Percentiles rank a stretch among this genome's conserved stretches.
These are phyloP conservation scores for Polytrichum formosum DNA, from an alignment of 225 moss, liverwort and hornwort species.

Conservation along the genomic window DNA sequence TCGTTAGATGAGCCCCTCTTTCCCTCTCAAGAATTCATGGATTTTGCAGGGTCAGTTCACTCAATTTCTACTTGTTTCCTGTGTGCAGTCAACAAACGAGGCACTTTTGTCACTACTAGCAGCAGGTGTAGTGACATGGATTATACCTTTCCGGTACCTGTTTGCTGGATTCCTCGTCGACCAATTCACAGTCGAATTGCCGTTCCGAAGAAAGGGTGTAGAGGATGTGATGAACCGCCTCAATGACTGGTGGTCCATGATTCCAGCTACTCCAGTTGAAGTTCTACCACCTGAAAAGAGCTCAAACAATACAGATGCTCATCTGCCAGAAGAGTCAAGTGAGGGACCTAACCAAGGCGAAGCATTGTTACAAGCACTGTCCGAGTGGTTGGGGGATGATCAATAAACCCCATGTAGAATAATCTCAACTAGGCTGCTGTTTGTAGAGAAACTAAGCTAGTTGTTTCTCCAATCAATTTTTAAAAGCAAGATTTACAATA, in stretches of 20 bases:
- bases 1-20: too few species aligned
- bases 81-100: constrained; percentile 84
- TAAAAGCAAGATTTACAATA: too few species aligned
- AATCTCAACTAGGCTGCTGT: too few species aligned
- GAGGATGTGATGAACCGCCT: constrained; percentile 52
- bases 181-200: constrained; percentile 74
- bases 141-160: constrained; percentile 79
- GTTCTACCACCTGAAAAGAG: constrained; percentile 59
- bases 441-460: too few species aligned
- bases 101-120: constrained; percentile 65
- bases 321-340: constrained; percentile 40
- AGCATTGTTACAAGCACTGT: constrained; percentile 83
- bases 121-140: constrained; percentile 48
- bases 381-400: constrained; percentile 87
- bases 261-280: constrained; percentile 85
- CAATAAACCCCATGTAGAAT: constrained; percentile 5
- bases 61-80: background rate
- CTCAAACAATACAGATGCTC: constrained; percentile 29
- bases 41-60: too few species aligned
- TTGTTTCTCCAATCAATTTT: too few species aligned
- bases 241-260: constrained; percentile 75
- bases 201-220: constrained; percentile 68
- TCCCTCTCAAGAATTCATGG: too few species aligned
- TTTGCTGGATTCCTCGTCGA: constrained; percentile 59
- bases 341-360: constrained; percentile 53